A percentile compares a stretch with the other conserved stretches of the same genome.
Evolutionary conservation across 2,329 filamentous ascomycete species (phyloP).

Genomic region (Monosporascus cannonballus): DNA sequence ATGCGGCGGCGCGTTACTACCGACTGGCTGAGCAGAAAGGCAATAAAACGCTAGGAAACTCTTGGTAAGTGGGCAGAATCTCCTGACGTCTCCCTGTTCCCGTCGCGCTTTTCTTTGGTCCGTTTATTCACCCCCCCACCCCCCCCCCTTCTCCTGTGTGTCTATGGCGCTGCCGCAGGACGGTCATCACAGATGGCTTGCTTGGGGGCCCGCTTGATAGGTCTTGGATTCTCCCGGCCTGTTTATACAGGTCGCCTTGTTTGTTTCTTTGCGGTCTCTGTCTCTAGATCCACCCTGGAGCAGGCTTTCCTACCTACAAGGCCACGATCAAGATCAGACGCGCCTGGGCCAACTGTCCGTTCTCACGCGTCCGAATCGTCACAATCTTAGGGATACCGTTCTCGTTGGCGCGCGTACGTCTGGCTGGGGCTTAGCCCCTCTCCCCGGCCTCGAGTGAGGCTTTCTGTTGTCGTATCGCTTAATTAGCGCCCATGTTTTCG

Average conservation of each 20-base stretch:
- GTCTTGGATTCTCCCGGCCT: slow-evolving; percentile 16
- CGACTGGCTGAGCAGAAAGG: slow-evolving; percentile 84
- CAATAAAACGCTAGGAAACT: slow-evolving; percentile 86
- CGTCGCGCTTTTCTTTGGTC: slow-evolving; percentile 8
- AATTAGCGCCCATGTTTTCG: slow-evolving; percentile 1
- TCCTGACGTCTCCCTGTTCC: slow-evolving; percentile 5
- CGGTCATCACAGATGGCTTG: slow-evolving; percentile 25
- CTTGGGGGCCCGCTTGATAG: slow-evolving; percentile 26
- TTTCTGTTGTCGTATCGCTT: slow-evolving; percentile 5
- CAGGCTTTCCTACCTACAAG: neutral
- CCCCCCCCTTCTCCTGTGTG: slow-evolving; percentile 17
- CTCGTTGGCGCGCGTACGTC: neutral
- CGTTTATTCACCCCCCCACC: no score
- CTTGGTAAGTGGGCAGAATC: slow-evolving; percentile 64
- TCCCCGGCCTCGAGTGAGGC: neutral
- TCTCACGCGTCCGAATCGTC: neutral
- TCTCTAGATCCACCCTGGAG: neutral
- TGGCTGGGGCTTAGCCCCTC: neutral
- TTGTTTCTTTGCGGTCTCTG: slow-evolving; percentile 8
- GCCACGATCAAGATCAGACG: neutral
- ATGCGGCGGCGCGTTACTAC: slow-evolving; percentile 81
- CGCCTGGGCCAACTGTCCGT: neutral
- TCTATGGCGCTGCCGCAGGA: slow-evolving; percentile 17
- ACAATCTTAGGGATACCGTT: neutral
- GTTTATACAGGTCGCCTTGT: slow-evolving; percentile 18